phyloP scores from a whole-genome alignment of 139 green algal species.

The Tetraselmis striata region DNA sequence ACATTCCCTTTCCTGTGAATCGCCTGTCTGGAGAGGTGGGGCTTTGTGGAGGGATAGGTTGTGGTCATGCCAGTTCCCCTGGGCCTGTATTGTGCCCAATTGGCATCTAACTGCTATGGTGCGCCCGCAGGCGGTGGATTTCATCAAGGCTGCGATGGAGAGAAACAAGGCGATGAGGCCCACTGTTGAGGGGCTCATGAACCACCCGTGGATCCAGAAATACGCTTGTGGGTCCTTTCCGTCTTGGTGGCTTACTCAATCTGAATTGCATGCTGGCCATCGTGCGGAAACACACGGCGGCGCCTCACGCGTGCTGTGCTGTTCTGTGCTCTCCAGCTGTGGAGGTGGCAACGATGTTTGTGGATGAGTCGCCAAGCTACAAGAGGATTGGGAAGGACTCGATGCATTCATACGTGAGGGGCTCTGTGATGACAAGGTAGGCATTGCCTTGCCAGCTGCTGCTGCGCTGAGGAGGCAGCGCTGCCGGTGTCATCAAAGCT shows the following conservation, averaged over 20 bases:
- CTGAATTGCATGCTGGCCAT: too few species aligned
- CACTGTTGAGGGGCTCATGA: not conserved
- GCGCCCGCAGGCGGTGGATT: not conserved
- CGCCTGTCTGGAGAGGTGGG: not conserved
- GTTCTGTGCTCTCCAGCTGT: too few species aligned
- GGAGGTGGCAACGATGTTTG: not conserved
- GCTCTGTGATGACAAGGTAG: not conserved
- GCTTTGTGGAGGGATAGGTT: too few species aligned
- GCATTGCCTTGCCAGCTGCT: not conserved
- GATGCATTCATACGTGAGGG: not conserved
- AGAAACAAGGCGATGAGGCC: not conserved
- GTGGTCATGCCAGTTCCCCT: too few species aligned
- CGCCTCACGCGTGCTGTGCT: too few species aligned
- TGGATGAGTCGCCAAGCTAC: not conserved
- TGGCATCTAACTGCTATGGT: too few species aligned
- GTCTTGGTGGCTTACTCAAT: too few species aligned
- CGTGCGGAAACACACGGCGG: too few species aligned
- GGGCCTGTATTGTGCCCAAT: too few species aligned
- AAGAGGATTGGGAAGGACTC: not conserved
- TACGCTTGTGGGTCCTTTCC: not conserved
- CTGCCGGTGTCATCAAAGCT: too few species aligned
- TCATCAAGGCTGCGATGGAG: not conserved
- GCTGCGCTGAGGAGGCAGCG: too few species aligned
- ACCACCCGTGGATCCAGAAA: not conserved
- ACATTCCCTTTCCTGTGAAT: not conserved